phyloP scores from a whole-genome alignment of 768 basidiomycete species.

The Amanita muscaria region DNA sequence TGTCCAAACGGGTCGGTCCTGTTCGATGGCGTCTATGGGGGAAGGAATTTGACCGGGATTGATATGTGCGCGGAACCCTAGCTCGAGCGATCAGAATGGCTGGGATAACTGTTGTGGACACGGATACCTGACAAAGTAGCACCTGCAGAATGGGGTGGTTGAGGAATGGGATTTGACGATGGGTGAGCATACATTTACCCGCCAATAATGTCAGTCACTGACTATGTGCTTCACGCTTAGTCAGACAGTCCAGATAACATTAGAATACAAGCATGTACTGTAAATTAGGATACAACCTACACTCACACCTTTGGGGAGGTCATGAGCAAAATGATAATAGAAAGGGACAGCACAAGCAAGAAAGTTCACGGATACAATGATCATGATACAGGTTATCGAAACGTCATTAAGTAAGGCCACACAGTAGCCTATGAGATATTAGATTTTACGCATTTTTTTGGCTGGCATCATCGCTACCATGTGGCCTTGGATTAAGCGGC shows the following conservation, averaged over 20 bases:
- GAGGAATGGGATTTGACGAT: constrained; percentile 4
- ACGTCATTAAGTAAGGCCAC: neutral
- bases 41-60: constrained; percentile 91
- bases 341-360: neutral
- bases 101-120: too few species aligned
- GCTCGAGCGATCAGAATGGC: constrained; percentile 7
- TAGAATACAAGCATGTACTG: neutral
- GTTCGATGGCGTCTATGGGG: constrained; percentile 68
- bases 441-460: too few species aligned
- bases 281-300: neutral
- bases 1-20: constrained; percentile 75
- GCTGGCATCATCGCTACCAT: too few species aligned
- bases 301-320: too few species aligned
- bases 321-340: neutral
- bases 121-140: constrained; percentile 4
- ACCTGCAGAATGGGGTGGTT: constrained; percentile 10
- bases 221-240: neutral
- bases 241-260: neutral
- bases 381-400: constrained; percentile 1
- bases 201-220: neutral
- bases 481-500: too few species aligned
- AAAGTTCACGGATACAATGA: neutral
- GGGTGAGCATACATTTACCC: constrained; percentile 7
- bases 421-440: too few species aligned
- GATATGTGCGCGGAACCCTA: constrained; percentile 75